These are phyloP conservation scores for Eutypa lata DNA, from an alignment of 2,329 filamentous ascomycete species.

Conservation along the genomic window DNA sequence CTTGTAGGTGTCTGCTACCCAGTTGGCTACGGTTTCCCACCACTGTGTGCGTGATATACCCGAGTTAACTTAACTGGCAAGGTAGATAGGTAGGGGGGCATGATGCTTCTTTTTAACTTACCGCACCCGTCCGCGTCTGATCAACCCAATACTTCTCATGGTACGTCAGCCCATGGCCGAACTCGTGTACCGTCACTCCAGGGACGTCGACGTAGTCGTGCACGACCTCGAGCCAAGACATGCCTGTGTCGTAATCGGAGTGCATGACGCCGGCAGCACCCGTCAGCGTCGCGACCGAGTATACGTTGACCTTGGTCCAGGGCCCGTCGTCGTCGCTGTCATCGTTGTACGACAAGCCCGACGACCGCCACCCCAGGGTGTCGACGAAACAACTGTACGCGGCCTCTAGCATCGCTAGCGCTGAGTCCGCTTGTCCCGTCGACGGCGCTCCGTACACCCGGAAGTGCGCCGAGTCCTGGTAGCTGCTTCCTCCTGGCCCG, in stretches of 20 bases:
- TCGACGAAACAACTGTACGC: constrained; percentile 40
- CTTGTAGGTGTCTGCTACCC: constrained; percentile 45
- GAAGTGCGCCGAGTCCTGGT: constrained; percentile 37
- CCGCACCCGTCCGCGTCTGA: constrained; percentile 40
- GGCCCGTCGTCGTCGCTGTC: constrained; percentile 33
- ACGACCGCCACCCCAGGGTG: constrained; percentile 35
- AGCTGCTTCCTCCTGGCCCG: constrained; percentile 29
- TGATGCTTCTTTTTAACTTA: too few species aligned
- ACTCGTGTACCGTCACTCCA: constrained; percentile 46
- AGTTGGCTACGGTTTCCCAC: constrained; percentile 51
- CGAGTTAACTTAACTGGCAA: too few species aligned
- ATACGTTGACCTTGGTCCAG: constrained; percentile 45
- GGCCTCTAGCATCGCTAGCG: constrained; percentile 42
- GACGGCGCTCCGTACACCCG: constrained; percentile 32
- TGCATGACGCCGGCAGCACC: constrained; percentile 41
- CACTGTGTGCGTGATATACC: constrained; percentile 30
- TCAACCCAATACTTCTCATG: constrained; percentile 41
- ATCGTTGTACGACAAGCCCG: constrained; percentile 34
- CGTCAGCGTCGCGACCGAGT: constrained; percentile 33
- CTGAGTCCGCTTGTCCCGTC: constrained; percentile 23
- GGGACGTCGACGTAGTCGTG: constrained; percentile 34
- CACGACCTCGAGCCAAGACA: constrained; percentile 42
- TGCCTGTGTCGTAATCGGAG: constrained; percentile 35
- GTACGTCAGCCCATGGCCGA: constrained; percentile 46
- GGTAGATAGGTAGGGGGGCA: too few species aligned